Evolutionary conservation across 192 early-diverging fungal species (phyloP), one percentile per base, ranked within the genome.

Genomic region (Backusella parvicylindrica): DNA sequence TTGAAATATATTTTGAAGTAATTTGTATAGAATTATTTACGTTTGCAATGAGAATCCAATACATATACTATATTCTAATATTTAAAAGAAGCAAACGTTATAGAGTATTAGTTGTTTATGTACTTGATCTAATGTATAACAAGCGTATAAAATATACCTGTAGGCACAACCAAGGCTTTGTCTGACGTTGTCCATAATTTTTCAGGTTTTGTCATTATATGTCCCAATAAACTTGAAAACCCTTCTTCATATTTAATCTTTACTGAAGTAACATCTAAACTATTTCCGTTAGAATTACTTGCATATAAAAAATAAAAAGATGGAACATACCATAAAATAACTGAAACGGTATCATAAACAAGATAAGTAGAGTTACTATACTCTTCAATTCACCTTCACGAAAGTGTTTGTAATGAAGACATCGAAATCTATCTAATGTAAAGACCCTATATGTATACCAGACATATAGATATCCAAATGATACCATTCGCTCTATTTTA

Each of bases 191-290:
- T 80, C 78, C 78, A 83, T 47, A 75, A 64, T 9, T 31, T 2
- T 23, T 77, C 60, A 3, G 82, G 82, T 35, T 80, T 75, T 2
- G 75, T 76, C 23, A 75, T 16, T 28, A 73, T 68, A 32, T 23
- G 60, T 13, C 53, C 78, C 35, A 68, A 38, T 16, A 75, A 68
- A 8, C 37, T 28, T 2, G 70, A 50, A 50, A 77, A 80, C 2
- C 82, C 82, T 72, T 83, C 82, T 77, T 77, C 38, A 26, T 83
- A 83, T 41, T 83, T 83, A 50, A 83, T 77, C 21, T 69, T 70
- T 15, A 66, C 56, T 18, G 72, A 73, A 33, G 53, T 68, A 15
- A 80, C 53, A 68, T 83, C 82, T 78, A 71, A 53, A 53, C n/a
- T 21, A 23, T 53, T 53, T 53, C n/a, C 9, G 21, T 53, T 53